phyloP scores from a whole-genome alignment of 2,329 filamentous ascomycete species.

The Colletotrichum navitas region DNA sequence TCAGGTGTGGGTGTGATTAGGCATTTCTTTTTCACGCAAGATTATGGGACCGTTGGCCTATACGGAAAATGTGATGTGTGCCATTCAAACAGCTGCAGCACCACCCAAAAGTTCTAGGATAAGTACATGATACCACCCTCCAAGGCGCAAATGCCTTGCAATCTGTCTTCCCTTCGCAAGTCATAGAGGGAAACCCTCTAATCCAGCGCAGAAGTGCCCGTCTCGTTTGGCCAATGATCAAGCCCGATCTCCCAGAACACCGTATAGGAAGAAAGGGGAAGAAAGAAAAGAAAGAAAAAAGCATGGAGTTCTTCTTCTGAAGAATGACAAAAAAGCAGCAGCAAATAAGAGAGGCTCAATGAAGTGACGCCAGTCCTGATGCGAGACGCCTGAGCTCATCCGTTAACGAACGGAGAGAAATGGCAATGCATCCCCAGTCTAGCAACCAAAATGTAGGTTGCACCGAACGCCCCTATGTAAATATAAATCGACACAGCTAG shows the following conservation, averaged over 20 bases:
- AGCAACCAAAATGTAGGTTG: constrained; percentile 11
- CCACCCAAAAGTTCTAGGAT: not conserved
- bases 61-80: constrained; percentile 10
- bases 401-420: not conserved
- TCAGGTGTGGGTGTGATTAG: too few relatives aligned
- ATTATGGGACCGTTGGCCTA: not conserved
- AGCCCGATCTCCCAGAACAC: not conserved
- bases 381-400: constrained; percentile 27
- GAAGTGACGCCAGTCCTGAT: constrained; percentile 26
- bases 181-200: not conserved
- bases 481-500: constrained; percentile 6
- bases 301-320: not conserved
- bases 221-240: not conserved
- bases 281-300: too few relatives aligned
- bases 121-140: not conserved
- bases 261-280: not conserved
- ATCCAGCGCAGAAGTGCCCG: not conserved
- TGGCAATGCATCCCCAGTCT: constrained; percentile 30
- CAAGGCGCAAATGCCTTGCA: not conserved
- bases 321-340: not conserved
- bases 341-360: not conserved
- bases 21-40: not conserved
- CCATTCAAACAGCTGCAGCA: constrained; percentile 18
- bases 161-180: not conserved
- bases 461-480: constrained; percentile 1